Conservation (phyloP, 179 eudicot genomes). For the Corrigiola litoralis region DNA sequence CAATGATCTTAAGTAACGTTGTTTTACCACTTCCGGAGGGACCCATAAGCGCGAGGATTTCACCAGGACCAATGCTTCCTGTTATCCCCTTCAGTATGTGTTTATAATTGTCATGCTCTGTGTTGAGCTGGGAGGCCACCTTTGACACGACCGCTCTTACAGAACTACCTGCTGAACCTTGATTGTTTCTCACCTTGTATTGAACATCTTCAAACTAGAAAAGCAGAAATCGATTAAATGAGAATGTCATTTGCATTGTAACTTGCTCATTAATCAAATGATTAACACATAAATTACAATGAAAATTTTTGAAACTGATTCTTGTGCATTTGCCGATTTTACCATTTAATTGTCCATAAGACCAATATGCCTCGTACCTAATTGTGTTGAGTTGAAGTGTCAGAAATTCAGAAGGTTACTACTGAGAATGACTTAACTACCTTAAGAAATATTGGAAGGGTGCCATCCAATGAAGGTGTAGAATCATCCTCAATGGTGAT, state of each 20-base stretch:
- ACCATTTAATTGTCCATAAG: too few species aligned
- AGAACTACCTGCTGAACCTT: slow-evolving; percentile 36
- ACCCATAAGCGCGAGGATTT: slow-evolving; percentile 92
- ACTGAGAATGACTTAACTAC: slow-evolving; percentile 17
- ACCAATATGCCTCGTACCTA: too few species aligned
- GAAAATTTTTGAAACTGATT: too few species aligned
- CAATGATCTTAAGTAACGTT: slow-evolving; percentile 72
- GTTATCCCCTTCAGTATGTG: slow-evolving; percentile 86
- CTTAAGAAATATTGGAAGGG: slow-evolving; percentile 71
- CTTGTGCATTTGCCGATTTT: too few species aligned
- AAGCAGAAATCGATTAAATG: too few species aligned
- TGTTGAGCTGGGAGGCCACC: slow-evolving; percentile 50
- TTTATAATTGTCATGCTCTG: slow-evolving; percentile 56
- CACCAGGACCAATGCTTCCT: slow-evolving; percentile 92
- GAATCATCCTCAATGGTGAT: slow-evolving; percentile 52
- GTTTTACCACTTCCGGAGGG: slow-evolving; percentile 99
- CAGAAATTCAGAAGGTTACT: too few species aligned
- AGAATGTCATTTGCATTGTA: too few species aligned
- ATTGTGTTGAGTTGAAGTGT: too few species aligned
- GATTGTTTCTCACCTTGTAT: slow-evolving; percentile 53
- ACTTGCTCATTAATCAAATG: too few species aligned
- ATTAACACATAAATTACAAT: too few species aligned
- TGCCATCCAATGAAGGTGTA: slow-evolving; percentile 40
- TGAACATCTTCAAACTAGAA: slow-evolving; percentile 85
- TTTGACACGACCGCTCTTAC: slow-evolving; percentile 62